Conservation (phyloP, 2,329 filamentous ascomycete genomes). For the Alternaria ethzedia region DNA sequence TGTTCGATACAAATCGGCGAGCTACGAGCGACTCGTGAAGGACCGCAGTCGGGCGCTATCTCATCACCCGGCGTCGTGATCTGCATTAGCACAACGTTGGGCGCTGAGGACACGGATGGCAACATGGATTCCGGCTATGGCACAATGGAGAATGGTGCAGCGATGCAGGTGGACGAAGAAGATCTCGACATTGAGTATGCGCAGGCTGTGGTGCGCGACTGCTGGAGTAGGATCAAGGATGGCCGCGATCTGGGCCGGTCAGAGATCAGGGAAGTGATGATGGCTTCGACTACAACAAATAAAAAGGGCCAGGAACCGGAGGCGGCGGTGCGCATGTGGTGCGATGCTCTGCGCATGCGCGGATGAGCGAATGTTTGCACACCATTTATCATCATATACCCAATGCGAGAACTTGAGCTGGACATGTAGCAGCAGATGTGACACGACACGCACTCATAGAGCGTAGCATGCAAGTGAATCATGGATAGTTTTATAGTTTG, state of each 20-base stretch:
- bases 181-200: constrained; percentile 29
- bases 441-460: neutral
- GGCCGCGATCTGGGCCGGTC: constrained; percentile 32
- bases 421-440: neutral
- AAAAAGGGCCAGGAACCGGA: constrained; percentile 22
- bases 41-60: constrained; percentile 18
- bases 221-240: constrained; percentile 33
- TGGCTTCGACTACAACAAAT: constrained; percentile 16
- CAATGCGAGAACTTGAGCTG: neutral
- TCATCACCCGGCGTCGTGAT: constrained; percentile 38
- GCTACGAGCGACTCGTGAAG: constrained; percentile 28
- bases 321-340: constrained; percentile 41
- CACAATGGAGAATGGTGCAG: neutral
- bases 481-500: constrained; percentile 2
- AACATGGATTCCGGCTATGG: neutral
- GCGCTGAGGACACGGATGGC: constrained; percentile 12
- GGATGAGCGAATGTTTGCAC: constrained; percentile 18
- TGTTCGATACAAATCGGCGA: constrained; percentile 40
- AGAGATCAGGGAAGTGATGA: constrained; percentile 37
- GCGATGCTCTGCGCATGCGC: constrained; percentile 37
- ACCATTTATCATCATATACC: neutral
- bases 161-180: constrained; percentile 5
- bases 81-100: constrained; percentile 30
- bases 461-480: neutral
- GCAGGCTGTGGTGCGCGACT: constrained; percentile 29